phyloP scores from a whole-genome alignment of 306 rosid species.

The Vigna reflexopilosa region DNA sequence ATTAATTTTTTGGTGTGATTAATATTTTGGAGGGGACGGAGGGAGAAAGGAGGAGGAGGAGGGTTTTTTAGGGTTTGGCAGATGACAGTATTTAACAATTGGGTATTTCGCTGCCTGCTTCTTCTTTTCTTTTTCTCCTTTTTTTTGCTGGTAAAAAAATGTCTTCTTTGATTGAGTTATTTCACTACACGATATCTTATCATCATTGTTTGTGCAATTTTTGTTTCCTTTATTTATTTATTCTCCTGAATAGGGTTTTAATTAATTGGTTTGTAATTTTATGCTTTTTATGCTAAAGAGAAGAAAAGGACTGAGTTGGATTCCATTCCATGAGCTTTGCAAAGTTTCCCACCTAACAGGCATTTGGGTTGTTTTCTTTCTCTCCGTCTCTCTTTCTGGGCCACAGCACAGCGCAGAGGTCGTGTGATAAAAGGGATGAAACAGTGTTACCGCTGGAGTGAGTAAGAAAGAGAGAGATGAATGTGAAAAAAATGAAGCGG shows the following conservation, averaged over 20 bases:
- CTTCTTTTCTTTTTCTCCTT: neutral
- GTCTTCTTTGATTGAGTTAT: slow-evolving; percentile 43
- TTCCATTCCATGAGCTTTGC: slow-evolving; percentile 46
- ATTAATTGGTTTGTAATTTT: slow-evolving; percentile 44
- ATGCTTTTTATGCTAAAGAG: slow-evolving; percentile 45
- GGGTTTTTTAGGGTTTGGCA: slow-evolving; percentile 62
- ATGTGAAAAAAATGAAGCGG: neutral
- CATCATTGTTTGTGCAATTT: slow-evolving; percentile 72
- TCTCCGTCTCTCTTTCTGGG: slow-evolving; percentile 40
- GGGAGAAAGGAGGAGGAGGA: slow-evolving; percentile 12
- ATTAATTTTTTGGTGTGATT: slow-evolving; percentile 70
- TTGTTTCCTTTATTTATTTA: slow-evolving; percentile 40
- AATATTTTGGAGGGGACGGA: slow-evolving; percentile 50
- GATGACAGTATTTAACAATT: slow-evolving; percentile 56
- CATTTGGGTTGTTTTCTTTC: slow-evolving; percentile 36
- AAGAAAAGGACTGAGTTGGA: slow-evolving; percentile 54
- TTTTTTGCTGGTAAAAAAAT: slow-evolving; percentile 9
- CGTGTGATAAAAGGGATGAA: slow-evolving; percentile 61
- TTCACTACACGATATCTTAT: slow-evolving; percentile 62
- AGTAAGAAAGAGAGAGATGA: neutral
- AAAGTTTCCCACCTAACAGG: slow-evolving; percentile 66
- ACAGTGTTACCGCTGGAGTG: slow-evolving; percentile 42
- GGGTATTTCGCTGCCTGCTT: slow-evolving; percentile 46
- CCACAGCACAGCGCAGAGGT: slow-evolving; percentile 32
- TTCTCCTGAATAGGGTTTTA: neutral